Conservation (phyloP, 805 yeast genomes). For the Kodamaea sagamina region DNA sequence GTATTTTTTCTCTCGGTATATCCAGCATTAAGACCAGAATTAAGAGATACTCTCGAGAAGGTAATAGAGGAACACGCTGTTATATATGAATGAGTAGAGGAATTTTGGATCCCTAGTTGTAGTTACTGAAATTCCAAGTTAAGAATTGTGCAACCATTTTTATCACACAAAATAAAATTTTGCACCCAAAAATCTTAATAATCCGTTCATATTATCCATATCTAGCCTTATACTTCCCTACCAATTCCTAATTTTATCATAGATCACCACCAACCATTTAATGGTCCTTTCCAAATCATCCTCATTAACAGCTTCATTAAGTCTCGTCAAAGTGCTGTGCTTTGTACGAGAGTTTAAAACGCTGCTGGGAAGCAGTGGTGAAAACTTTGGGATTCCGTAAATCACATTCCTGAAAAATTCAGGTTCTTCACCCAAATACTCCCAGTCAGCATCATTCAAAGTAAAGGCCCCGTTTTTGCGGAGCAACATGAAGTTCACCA, state of each 20-base stretch:
- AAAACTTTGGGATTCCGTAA: constrained; percentile 24
- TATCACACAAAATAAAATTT: no score
- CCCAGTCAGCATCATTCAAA: constrained; percentile 21
- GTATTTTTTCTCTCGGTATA: no score
- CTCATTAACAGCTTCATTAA: constrained; percentile 22
- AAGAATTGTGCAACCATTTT: no score
- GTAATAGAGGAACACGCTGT: no score
- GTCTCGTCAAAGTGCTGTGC: constrained; percentile 23
- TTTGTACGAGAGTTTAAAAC: constrained; percentile 11
- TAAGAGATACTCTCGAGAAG: no score
- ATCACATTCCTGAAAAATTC: constrained; percentile 23
- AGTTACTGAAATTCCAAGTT: no score
- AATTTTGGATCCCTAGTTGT: no score
- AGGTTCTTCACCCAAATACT: constrained; percentile 18
- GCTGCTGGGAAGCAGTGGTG: constrained; percentile 9
- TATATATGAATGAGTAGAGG: no score
- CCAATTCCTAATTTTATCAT: constrained; percentile 25
- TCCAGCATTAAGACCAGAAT: no score
- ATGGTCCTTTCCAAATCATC: constrained; percentile 26
- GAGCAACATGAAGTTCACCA: constrained; percentile 54
- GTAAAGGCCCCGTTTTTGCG: constrained; percentile 35
- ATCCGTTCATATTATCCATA: constrained; percentile 1
- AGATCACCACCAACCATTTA: constrained; percentile 26
- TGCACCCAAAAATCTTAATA: no score
- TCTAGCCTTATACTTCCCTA: not conserved